A percentile compares a stretch with the other conserved stretches of the same genome.
phyloP scores from a whole-genome alignment of 352 stramenopile species.

The Phytophthora sojae region DNA sequence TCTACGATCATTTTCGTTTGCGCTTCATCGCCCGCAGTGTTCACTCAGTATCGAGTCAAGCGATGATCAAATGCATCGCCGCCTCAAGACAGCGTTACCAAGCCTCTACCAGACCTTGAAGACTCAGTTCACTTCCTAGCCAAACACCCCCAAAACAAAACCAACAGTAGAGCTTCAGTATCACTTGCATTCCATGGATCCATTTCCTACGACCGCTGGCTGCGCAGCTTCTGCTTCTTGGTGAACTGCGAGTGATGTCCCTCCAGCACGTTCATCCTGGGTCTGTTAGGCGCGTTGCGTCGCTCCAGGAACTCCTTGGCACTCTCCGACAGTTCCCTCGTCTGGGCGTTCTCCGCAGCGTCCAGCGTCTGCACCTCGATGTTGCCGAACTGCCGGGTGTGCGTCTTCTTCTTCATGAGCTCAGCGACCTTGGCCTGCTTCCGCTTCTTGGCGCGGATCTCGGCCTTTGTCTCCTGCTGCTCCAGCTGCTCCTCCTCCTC shows the following conservation, averaged over 20 bases:
- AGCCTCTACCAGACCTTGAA: too few species aligned
- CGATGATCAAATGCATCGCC: too few species aligned
- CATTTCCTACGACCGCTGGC: constrained; percentile 10
- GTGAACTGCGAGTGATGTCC: constrained; percentile 74
- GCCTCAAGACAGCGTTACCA: too few species aligned
- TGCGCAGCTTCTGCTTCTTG: constrained; percentile 74
- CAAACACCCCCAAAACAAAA: too few species aligned
- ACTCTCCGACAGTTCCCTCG: constrained; percentile 52
- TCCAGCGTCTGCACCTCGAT: constrained; percentile 80
- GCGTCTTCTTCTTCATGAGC: constrained; percentile 55
- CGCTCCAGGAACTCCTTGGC: constrained; percentile 64
- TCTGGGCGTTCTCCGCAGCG: constrained; percentile 46
- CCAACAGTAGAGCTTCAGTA: not conserved
- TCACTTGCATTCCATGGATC: not conserved
- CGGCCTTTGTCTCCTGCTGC: constrained; percentile 41
- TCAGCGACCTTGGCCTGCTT: constrained; percentile 36
- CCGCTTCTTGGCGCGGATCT: constrained; percentile 37
- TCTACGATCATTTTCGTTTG: too few species aligned
- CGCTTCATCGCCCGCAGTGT: too few species aligned
- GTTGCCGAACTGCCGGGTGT: constrained; percentile 79
- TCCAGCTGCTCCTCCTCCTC: constrained; percentile 64
- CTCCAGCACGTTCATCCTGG: constrained; percentile 73
- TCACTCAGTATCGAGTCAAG: too few species aligned
- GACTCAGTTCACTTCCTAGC: too few species aligned
- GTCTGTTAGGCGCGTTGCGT: constrained; percentile 56